A percentile compares a stretch with the other conserved stretches of the same genome.
These are phyloP conservation scores for Allomyces arbusculus DNA, from an alignment of 192 early-diverging fungal genomes.

Conservation along the genomic window DNA sequence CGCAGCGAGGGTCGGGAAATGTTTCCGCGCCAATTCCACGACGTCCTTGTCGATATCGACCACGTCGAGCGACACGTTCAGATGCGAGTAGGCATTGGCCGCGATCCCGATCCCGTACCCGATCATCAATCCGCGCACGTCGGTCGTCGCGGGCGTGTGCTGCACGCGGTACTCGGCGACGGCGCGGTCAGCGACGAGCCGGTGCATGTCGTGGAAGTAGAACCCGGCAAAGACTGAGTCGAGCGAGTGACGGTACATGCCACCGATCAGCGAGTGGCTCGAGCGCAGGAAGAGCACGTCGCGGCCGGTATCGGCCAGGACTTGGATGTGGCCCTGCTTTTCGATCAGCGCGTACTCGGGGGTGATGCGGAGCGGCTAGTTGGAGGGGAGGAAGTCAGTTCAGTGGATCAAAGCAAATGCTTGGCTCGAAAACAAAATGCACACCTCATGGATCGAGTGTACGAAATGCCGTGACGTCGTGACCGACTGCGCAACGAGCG, in stretches of 20 bases:
- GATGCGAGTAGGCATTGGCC: constrained; percentile 35
- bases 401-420: no score
- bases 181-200: neutral
- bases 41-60: constrained; percentile 71
- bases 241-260: constrained; percentile 37
- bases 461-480: neutral
- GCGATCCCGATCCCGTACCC: constrained; percentile 51
- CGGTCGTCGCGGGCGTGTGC: neutral
- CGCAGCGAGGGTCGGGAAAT: constrained; percentile 23
- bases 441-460: no score
- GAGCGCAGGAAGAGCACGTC: constrained; percentile 53
- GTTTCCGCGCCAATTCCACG: constrained; percentile 36
- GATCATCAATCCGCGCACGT: constrained; percentile 2
- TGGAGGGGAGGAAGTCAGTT: neutral
- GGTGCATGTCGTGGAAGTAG: constrained; percentile 52
- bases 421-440: no score
- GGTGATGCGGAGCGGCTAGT: neutral
- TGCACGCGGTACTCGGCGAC: neutral
- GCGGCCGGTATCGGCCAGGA: constrained; percentile 23
- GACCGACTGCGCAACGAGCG: neutral
- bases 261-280: constrained; percentile 76
- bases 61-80: constrained; percentile 45
- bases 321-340: constrained; percentile 12
- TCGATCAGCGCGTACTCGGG: neutral
- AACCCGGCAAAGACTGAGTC: constrained; percentile 65